Evolutionary conservation across 2,329 filamentous ascomycete species (phyloP), one percentile per base, ranked within the genome.

Genomic region (Exophiala alcalophila): DNA sequence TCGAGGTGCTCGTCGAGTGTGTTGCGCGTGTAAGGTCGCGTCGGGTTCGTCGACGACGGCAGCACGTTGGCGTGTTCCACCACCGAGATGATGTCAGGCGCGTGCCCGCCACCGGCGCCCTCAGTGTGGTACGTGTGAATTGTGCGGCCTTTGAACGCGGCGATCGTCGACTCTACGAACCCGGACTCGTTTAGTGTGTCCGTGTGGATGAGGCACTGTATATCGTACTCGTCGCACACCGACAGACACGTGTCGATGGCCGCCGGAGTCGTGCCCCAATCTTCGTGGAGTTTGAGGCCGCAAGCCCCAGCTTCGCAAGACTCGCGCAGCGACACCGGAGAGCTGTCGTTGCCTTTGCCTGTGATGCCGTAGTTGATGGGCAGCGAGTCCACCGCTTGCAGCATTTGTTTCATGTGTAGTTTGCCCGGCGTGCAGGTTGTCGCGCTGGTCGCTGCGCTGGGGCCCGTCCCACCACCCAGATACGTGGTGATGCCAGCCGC

Each of bases 41-140:
- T 97, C 0, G 91, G 91, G 63, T 95, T 97, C 0, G 91, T 97
- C 32, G 84, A 91, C 4, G 83, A 88, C 0, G 91, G 91, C 1
- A 97, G 77, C 2, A 97, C 89, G 60, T 97, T 92, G 33, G 78
- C 67, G 58, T 90, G 83, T 64, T 94, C 88, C 8, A 96, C 91
- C 1, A 96, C 89, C 19, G 80, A 84, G 65, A 97, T 96, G 66
- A 97, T 96, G 64, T 97, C 91, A 0, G 91, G 91, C 1, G 91
- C 91, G 65, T 97, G 91, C 3, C 91, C 91, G 53, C 91, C 91
- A 27, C 91, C 91, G 2, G 91, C 91, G 27, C 91, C 91, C 70
- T 97, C 91, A 21, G 89, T 96, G 68, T 97, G 91, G 66, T 97
- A 97, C 1, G 91, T 94, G 67, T 97, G 91, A 58, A 97, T 94